Base-by-base conservation (phyloP, 805 yeast genomes). In the Wilhelminamyces savonicus region DNA sequence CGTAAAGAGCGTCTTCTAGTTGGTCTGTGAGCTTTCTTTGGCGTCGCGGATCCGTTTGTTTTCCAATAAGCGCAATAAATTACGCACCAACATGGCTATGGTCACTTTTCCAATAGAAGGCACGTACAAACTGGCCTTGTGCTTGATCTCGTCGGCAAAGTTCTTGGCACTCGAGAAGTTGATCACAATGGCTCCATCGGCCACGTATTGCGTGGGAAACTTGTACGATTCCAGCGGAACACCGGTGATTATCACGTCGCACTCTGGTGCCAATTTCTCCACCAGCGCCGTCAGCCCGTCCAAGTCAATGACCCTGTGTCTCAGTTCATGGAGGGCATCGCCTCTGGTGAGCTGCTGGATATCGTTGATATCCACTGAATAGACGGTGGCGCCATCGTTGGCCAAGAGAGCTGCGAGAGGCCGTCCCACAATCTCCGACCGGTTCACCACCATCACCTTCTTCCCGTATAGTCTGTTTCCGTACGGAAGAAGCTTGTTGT, bases 51-150 rank as follows among this genome's bases (percentile, higher is more conserved):
- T 46, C 29, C 43, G 27, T 36, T 70, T 73, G 62, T 92, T 88
- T 28, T 80, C 78, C 40, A 82, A 74, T 41, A 92, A 66, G 43
- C 98, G 74, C 35, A 92, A 59, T 58, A 92, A 66, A 54, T 92
- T 92, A 55, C 98, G 76, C 56, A 92, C 62, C 24, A 92, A 62
- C 97, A 92, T 92, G 36, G 95, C 76, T 38, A 92, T 88, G 22
- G 98, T 92, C 20, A 92, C 97, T 57, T 92, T 92, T 12, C 98
- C 98, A 18, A 87, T 85, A 50, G 86, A 81, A 12, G 98, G 97
- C 21, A 92, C 97, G 51, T 90, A 92, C 25, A 92, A 63, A 1
- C 95, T 80, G 5, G 98, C 97, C 43, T 74, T 80, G 30, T 71
- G 71, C 60, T 90, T 90, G 34, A 92, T 83, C 32, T 74, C 79